Evolutionary conservation across 2,329 filamentous ascomycete genomes (phyloP), one percentile per base, ranked within the genome.

Genomic region (Cadophora sp.): DNA sequence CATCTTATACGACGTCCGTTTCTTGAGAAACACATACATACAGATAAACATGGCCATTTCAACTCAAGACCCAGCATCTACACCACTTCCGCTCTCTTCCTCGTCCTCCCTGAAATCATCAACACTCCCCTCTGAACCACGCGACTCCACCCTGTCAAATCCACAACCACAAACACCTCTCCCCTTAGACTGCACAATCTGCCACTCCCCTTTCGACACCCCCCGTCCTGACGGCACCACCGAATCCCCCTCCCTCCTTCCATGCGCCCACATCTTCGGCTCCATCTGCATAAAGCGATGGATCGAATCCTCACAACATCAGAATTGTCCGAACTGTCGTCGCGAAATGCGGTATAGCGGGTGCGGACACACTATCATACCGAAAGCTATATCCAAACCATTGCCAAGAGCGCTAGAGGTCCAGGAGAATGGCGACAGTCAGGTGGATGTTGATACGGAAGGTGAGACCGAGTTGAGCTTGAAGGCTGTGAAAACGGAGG

Each of bases 201-300:
- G 74, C 66, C 65, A 69, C 37, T 67, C 71, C 31, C 26, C 48
- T 1, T 55, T 74, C 48, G 60, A 62, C 1, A 4, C 34, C 0
- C 53, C 65, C 0, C 55, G 70, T 1, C 7, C 22, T 8, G 73
- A 75, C 55, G 71, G 68, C 9, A 51, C 31, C 22, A 67, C 62
- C 8, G 75, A 77, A 64, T 60, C 14, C 5, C 64, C 68, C 5
- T 62, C 65, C 26, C 66, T 72, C 11, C 62, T 76, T 4, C 75
- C 75, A 1, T 77, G 75, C 27, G 66, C 66, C 2, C 75, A 77
- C 43, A 59, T 72, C 31, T 77, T 77, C 55, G 75, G 75, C 0
- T 68, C 60, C 14, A 46, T 69, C 24, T 77, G 75, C 43, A 76
- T 76, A 16, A 46, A 64, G 7, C 73, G 72, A 1, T 77, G 75